A percentile compares a stretch with the other conserved stretches of the same genome.
phyloP scores from a whole-genome alignment of 2,329 filamentous ascomycete species.

The Seiridium unicorne region DNA sequence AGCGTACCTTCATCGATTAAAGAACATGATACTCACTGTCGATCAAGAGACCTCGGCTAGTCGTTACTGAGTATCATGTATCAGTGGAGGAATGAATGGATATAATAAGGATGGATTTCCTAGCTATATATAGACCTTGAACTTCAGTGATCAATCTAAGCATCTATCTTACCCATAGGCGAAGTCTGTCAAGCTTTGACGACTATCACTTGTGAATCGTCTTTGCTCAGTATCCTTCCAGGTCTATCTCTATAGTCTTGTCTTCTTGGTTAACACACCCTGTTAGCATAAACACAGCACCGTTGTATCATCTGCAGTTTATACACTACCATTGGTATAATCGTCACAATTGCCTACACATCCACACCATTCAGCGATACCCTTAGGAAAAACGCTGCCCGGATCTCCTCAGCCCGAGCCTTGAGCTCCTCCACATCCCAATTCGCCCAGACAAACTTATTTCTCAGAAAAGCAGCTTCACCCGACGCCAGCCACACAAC shows the following conservation, averaged over 20 bases:
- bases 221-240: neutral
- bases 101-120: neutral
- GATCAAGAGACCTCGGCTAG: too few species aligned
- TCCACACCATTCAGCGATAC: too few species aligned
- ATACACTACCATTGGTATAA: neutral
- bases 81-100: neutral
- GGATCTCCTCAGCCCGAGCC: neutral
- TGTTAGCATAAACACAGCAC: neutral
- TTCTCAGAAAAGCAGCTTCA: constrained; percentile 14
- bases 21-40: too few species aligned
- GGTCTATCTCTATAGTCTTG: neutral
- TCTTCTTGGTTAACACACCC: neutral
- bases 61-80: neutral
- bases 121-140: neutral
- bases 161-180: neutral
- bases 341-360: neutral
- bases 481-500: constrained; percentile 13
- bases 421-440: constrained; percentile 19
- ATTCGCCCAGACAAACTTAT: constrained; percentile 13
- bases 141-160: neutral
- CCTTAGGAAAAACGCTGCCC: too few species aligned
- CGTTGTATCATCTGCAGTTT: neutral
- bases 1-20: too few species aligned
- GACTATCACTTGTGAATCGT: neutral
- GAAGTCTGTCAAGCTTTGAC: neutral